Percentiles rank a stretch among this genome's conserved stretches.
These are phyloP conservation scores for Lachnellula cervina DNA, from an alignment of 2,329 filamentous ascomycete species.

Conservation along the genomic window DNA sequence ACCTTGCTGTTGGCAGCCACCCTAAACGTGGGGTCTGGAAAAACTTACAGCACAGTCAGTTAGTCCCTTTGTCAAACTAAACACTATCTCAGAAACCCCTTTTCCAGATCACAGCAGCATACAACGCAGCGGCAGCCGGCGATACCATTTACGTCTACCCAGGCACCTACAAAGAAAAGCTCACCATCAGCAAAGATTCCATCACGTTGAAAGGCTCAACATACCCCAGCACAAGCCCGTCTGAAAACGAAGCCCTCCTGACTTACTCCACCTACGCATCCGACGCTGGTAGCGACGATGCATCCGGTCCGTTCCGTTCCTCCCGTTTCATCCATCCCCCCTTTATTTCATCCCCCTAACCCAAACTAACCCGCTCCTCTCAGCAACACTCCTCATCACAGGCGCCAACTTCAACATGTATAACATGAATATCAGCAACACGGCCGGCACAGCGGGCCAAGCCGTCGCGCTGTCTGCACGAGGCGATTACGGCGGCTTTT, in stretches of 20 bases:
- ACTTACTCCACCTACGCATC: constrained; percentile 35
- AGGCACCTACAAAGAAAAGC: constrained; percentile 50
- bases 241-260: constrained; percentile 44
- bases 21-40: constrained; percentile 14
- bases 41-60: constrained; percentile 13
- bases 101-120: constrained; percentile 14
- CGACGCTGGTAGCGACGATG: constrained; percentile 38
- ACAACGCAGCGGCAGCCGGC: constrained; percentile 31
- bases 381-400: constrained; percentile 21
- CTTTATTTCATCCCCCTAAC: too few species aligned
- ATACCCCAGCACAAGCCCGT: constrained; percentile 33
- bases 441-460: constrained; percentile 41
- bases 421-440: constrained; percentile 52
- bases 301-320: constrained; percentile 7
- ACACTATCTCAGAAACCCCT: background rate
- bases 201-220: constrained; percentile 45
- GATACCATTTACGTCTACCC: constrained; percentile 51
- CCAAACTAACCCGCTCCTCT: background rate
- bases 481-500: constrained; percentile 47
- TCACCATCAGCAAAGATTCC: constrained; percentile 42
- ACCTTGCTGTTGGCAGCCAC: constrained; percentile 3
- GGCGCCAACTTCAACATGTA: constrained; percentile 48
- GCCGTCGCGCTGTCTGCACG: constrained; percentile 47
- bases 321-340: too few species aligned
- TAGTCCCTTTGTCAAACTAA: background rate